Evolutionary conservation across 768 basidiomycete species (phyloP).

Genomic region (Suillus subluteus): DNA sequence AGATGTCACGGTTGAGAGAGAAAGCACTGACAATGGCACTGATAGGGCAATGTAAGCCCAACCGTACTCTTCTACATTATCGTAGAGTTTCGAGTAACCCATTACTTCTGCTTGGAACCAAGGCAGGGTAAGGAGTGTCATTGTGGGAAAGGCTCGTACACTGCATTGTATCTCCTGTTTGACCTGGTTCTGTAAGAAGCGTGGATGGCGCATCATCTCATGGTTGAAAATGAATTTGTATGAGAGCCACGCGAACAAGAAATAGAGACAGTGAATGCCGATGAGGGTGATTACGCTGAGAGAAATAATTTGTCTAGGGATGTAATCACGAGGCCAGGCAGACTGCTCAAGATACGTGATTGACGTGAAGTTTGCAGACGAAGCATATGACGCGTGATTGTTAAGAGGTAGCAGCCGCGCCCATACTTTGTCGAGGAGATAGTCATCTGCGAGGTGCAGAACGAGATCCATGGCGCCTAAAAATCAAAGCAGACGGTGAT

Average conservation of each 20-base stretch:
- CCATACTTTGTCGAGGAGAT: slow-evolving; percentile 79
- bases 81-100: slow-evolving; percentile 82
- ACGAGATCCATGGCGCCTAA: slow-evolving; percentile 76
- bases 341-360: slow-evolving; percentile 48
- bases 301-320: slow-evolving; percentile 79
- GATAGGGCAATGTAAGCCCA: slow-evolving; percentile 72
- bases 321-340: slow-evolving; percentile 84
- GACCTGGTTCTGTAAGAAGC: slow-evolving; percentile 90
- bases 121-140: slow-evolving; percentile 85
- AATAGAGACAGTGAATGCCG: slow-evolving; percentile 87
- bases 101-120: slow-evolving; percentile 94
- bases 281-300: slow-evolving; percentile 71
- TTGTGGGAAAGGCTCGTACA: slow-evolving; percentile 77
- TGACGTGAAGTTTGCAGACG: slow-evolving; percentile 42
- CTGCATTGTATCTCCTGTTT: slow-evolving; percentile 76
- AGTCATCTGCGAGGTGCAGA: slow-evolving; percentile 71
- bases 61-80: slow-evolving; percentile 79
- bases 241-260: slow-evolving; percentile 82
- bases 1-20: not conserved
- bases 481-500: not conserved
- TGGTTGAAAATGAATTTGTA: slow-evolving; percentile 91
- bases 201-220: slow-evolving; percentile 93
- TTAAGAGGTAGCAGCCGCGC: slow-evolving; percentile 68
- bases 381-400: slow-evolving; percentile 34
- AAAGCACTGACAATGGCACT: slow-evolving; percentile 59